Conservation (phyloP, 768 basidiomycete species). For the Suillus placidus region DNA sequence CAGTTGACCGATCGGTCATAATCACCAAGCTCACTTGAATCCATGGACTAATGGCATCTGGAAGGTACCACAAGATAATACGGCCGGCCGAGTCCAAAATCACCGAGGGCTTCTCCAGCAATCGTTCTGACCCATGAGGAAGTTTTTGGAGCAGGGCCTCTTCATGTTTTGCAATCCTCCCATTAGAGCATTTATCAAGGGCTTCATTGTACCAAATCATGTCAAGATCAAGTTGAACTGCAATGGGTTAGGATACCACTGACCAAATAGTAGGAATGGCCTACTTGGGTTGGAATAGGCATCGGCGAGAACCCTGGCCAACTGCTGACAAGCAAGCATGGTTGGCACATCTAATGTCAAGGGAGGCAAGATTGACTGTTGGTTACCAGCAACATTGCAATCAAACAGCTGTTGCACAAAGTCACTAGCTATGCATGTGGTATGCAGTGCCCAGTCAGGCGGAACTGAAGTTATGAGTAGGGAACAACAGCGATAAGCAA, state of each 20-base stretch:
- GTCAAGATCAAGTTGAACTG: not conserved
- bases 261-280: not conserved
- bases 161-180: not conserved
- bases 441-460: not conserved
- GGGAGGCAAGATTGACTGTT: not conserved
- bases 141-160: not conserved
- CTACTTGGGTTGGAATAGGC: not conserved
- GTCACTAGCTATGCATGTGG: not conserved
- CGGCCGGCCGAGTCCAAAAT: rapidly evolving
- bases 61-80: not conserved
- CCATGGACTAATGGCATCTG: not conserved
- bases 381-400: rapidly evolving
- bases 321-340: not conserved
- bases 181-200: not conserved
- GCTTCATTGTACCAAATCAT: not conserved
- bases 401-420: not conserved
- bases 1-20: not conserved
- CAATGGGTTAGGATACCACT: not conserved
- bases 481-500: not conserved
- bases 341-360: not conserved
- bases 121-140: not conserved
- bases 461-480: not conserved
- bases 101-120: not conserved
- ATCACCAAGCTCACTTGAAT: not conserved
- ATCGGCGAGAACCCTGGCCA: not conserved